Base-by-base conservation (phyloP, 805 yeast genomes). In the Wickerhamiella galacta region DNA sequence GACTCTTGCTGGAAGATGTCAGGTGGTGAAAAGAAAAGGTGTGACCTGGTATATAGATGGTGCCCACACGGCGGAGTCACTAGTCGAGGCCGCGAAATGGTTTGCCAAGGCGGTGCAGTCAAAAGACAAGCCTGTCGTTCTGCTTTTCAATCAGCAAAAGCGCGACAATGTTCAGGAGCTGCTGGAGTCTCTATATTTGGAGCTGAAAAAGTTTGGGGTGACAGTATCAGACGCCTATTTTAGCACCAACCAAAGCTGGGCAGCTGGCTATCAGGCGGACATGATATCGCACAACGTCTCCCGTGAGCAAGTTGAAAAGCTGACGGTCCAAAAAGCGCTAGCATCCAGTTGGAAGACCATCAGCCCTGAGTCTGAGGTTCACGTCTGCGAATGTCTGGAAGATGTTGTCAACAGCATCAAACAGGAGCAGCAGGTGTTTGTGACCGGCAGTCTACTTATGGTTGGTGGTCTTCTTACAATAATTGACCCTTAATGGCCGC, bases 1-100 rank as follows among this genome's bases (percentile, higher is more conserved):
- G 1, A 57, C 63, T 28, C 90, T 96, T 95, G 90, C 90, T n/a
- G 99, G 99, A 1, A 64, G 99, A 44, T 87, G 96, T 46, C 95
- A 92, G 56, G 63, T 71, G 2, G 54, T 81, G 20, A 39, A 44
- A 4, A 64, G 58, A 16, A 59, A 60, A 17, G 54, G 57, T 11
- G 55, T 75, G 12, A 68, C 66, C n/a, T 90, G 95, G 93, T 74
- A 58, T 41, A 56, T 87, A 11, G 99, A 90, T 56, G 99, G 99
- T 14, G 96, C 98, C 0, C 99, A 90, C 47, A 90, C 98, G 0
- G 58, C 66, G 29, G 99, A 90, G 47, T 79, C 94, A 38, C 68
- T 92, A 16, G 62, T 63, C 20, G 92, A 74, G n/a, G 79, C 95
- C 0, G 65, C 87, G 0, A 57, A 55, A 7, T 90, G 99, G 99